Evolutionary conservation across 2,329 filamentous ascomycete species (phyloP), one percentile per base, ranked within the genome.

Genomic region (Diaporthe velutina): DNA sequence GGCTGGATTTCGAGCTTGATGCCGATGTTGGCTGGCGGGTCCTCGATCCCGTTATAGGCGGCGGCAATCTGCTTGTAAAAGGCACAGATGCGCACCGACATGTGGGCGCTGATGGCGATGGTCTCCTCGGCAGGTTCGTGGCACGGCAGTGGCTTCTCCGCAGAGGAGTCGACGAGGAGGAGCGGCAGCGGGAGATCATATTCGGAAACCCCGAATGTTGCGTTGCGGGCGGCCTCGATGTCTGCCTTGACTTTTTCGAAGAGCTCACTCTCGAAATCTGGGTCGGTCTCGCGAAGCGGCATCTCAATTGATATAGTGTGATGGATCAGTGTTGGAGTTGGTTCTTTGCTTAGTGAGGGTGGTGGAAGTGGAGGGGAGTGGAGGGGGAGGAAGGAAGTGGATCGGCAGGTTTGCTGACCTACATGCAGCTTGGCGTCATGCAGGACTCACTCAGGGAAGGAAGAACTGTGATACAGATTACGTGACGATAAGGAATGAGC

Each of bases 31-130:
- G 33, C 55, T 38, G n/a, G n/a, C n/a, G n/a, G n/a, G n/a, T n/a
- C n/a, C n/a, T n/a, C n/a, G n/a, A n/a, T n/a, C n/a, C n/a, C n/a
- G n/a, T 38, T 38, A 38, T 58, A 58, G 19, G 55, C 33, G 55
- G 33, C 55, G 33, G 55, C 33, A 60, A 60, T 60, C 35, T 60
- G 35, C 33, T 40, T 60, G 35, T 58, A 60, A 38, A 60, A 60
- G 10, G 57, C 35, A 40, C 10, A 17, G 4, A 60, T 60, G 35
- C 35, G 35, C 9, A 60, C 35, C 4, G 35, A 60, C 12, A 60
- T 38, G 35, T 60, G 35, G 22, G 35, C 35, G 22, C 57, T 60
- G 35, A 40, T 60, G 35, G 57, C 35, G 22, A 28, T 17, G 13
- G 57, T 28, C 35, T 60, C 57, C 57, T 40, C 35, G 13, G 57